A percentile compares a stretch with the other conserved stretches of the same genome.
Evolutionary conservation across 164 flowering plant species (phyloP).

Genomic region (Magnolia changhungtana): DNA sequence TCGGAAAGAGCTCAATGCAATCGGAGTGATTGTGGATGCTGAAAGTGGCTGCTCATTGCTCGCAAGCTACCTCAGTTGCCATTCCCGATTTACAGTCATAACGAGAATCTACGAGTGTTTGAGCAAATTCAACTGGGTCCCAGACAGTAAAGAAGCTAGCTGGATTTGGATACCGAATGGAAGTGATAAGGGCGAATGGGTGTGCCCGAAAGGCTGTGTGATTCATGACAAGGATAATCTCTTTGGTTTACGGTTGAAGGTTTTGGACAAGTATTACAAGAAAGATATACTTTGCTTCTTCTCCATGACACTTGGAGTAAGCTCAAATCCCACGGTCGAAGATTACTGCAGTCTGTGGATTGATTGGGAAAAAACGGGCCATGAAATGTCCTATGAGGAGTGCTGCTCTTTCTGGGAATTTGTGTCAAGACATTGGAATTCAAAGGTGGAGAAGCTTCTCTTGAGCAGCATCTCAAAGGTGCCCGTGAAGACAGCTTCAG

Average conservation of each 20-base stretch:
- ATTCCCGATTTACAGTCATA: conserved; percentile 28
- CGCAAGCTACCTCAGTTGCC: conserved; percentile 30
- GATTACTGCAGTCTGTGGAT: conserved; percentile 57
- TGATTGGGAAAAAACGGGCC: conserved; percentile 42
- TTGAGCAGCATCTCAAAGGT: conserved; percentile 30
- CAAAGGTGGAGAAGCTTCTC: conserved; percentile 20
- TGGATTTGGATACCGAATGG: conserved; percentile 59
- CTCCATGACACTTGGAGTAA: conserved; percentile 36
- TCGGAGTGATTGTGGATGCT: conserved; percentile 44
- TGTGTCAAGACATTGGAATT: conserved; percentile 31
- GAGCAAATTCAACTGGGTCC: conserved; percentile 31
- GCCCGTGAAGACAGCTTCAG: conserved; percentile 35
- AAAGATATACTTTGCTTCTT: conserved; percentile 34
- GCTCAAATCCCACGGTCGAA: conserved; percentile 35
- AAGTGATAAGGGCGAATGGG: conserved; percentile 44
- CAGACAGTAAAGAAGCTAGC: conserved; percentile 20
- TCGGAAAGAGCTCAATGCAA: conserved; percentile 36
- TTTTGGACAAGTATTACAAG: conserved; percentile 44
- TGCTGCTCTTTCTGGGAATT: conserved; percentile 57
- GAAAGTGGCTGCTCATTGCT: conserved; percentile 38
- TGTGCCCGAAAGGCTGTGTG: conserved; percentile 41
- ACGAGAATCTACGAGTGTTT: conserved; percentile 45
- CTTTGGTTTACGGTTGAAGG: conserved; percentile 35
- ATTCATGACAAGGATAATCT: conserved; percentile 44
- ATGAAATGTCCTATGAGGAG: conserved; percentile 27